Evolutionary conservation across 78 protist genomes (phyloP).

Genomic region (Mastigamoeba balamuthi): DNA sequence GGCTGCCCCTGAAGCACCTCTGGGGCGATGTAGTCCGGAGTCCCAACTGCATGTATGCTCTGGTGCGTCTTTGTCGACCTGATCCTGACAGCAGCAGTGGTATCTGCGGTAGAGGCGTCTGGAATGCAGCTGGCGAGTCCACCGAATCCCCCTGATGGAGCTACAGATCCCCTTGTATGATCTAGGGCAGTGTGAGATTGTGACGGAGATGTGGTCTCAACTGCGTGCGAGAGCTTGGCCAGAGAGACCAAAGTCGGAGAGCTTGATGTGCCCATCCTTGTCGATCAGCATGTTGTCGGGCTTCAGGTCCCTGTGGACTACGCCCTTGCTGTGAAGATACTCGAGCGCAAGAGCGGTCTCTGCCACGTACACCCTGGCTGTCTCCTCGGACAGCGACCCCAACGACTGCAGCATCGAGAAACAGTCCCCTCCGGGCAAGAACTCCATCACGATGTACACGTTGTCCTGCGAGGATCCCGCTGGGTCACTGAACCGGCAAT

Average conservation of each 20-base stretch:
- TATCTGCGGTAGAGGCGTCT: too few species aligned
- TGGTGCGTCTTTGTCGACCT: too few species aligned
- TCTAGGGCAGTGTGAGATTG: slow-evolving; percentile 30
- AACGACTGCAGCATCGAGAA: slow-evolving; percentile 22
- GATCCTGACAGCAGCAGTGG: too few species aligned
- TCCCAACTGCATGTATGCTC: slow-evolving; percentile 61
- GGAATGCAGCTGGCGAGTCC: too few species aligned
- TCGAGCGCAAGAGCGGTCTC: slow-evolving; percentile 51
- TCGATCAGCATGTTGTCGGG: slow-evolving; percentile 53
- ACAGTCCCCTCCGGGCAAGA: slow-evolving; percentile 60
- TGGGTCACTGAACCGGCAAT: too few species aligned
- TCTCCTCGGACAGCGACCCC: slow-evolving; percentile 54
- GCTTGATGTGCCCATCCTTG: slow-evolving; percentile 47
- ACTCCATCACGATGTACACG: slow-evolving; percentile 72
- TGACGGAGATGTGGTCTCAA: neutral
- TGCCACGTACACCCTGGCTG: slow-evolving; percentile 49
- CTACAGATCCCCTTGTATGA: too few species aligned
- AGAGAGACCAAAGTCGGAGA: slow-evolving; percentile 50
- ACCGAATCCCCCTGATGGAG: too few species aligned
- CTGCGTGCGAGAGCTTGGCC: slow-evolving; percentile 22
- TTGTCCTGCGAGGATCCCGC: too few species aligned
- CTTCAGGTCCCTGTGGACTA: slow-evolving; percentile 47
- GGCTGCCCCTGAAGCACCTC: slow-evolving; percentile 74
- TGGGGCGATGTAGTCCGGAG: slow-evolving; percentile 95
- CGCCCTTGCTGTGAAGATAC: slow-evolving; percentile 42